Base-by-base conservation (phyloP, 345 rosid species). In the Eucalyptus regnans region DNA sequence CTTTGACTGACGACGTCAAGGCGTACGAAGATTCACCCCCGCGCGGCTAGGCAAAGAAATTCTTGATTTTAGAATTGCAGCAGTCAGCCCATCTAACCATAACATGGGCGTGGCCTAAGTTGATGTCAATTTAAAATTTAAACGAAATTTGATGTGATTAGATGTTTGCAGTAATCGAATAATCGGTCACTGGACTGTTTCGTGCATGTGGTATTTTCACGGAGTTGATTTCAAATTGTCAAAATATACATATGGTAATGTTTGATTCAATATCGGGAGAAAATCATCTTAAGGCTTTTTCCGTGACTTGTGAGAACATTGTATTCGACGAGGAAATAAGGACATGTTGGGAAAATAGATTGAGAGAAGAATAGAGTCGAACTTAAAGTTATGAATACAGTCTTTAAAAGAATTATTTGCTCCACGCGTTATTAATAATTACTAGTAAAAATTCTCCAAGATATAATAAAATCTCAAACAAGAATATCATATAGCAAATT, bases 251-350 rank as follows among this genome's bases (percentile, higher is more conserved):
- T 5, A 25, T 58, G n/a, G 3, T 58, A 58, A 58, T 58, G 64
- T 58, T 58, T 58, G 64, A 58, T 25, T 58, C 64, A 23, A 58
- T 58, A 4, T 58, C 1, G 6, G 6, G 64, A 58, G 64, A 58
- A 58, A 58, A 25, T 58, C 64, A 58, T 58, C 12, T 58, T 11
- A 58, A 58, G n/a, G 29, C 10, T 9, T 58, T 58, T 58, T 23
- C 3, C 4, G 3, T 23, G 29, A 58, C 29, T 9, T 58, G 12
- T 23, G 6, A 23, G 1, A 58, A 58, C 29, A 58, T 23, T 23
- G 0, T 23, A 58, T 10, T 23, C 6, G 0, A 58, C 3, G 0
- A 58, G 29, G 2, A 54, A 4, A 54, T 25, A 54, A 54, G 25
- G 60, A 18, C 60, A 20, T 54, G 60, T 54, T 20, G 11, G 64